Conservation (phyloP, 805 yeast genomes). For the Starmerella roubikii region DNA sequence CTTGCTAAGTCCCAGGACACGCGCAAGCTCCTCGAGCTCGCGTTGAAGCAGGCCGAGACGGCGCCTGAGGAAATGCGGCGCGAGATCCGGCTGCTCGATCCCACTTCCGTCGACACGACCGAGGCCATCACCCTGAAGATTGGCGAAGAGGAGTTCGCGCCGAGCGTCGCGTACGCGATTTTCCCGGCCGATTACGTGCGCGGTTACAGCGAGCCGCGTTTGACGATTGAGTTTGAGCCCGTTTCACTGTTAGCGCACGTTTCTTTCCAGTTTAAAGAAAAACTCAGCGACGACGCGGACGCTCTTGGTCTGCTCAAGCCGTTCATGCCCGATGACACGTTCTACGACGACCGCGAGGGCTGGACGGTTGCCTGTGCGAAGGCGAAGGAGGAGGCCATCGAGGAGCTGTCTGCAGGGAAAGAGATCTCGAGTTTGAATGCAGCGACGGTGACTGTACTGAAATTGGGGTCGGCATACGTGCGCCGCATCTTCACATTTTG, state of each 20-base stretch:
- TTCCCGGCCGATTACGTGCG: conserved; percentile 78
- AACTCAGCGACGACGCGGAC: conserved; percentile 41
- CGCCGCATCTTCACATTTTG: conserved; percentile 61
- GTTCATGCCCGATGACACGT: conserved; percentile 48
- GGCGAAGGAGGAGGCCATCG: conserved; percentile 21
- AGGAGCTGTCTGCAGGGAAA: conserved; percentile 31
- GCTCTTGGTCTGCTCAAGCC: conserved; percentile 41
- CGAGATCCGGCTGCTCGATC: conserved; percentile 11
- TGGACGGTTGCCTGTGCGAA: conserved; percentile 43
- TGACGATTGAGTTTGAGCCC: conserved; percentile 56
- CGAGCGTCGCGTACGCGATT: conserved; percentile 80
- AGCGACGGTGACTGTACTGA: background rate
- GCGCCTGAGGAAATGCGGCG: conserved; percentile 17
- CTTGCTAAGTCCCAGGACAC: conserved; percentile 6
- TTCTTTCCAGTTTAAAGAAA: conserved; percentile 38
- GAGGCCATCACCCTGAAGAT: conserved; percentile 19
- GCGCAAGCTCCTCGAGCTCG: conserved; percentile 9
- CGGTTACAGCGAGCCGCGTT: conserved; percentile 61
- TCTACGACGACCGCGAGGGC: conserved; percentile 42
- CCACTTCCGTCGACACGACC: conserved; percentile 14
- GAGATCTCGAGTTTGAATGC: conserved; percentile 22
- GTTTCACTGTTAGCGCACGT: conserved; percentile 61
- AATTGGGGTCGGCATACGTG: conserved; percentile 5
- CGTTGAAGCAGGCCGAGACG: conserved; percentile 12
- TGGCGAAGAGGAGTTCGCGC: conserved; percentile 36